Evolutionary conservation across 2,329 filamentous ascomycete genomes (phyloP).

Genomic region (Fusarium sp.): DNA sequence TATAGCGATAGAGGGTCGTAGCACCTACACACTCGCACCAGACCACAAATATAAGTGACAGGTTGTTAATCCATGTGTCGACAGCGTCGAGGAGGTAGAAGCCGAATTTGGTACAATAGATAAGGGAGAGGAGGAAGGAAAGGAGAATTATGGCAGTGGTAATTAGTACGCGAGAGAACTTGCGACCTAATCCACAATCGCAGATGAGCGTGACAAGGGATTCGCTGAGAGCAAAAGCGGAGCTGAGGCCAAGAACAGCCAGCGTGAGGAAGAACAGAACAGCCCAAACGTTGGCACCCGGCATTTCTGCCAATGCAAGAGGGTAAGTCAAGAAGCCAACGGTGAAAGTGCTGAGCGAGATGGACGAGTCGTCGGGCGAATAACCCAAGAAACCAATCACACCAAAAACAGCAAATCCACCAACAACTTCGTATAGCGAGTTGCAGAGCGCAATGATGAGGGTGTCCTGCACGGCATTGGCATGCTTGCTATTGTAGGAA

Average conservation of each 20-base stretch:
- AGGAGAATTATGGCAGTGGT: background rate
- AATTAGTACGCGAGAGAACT: background rate
- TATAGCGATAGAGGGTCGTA: background rate
- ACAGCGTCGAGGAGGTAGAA: background rate
- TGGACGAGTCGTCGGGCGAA: background rate
- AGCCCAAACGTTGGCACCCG: background rate
- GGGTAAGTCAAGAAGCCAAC: background rate
- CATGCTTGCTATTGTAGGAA: constrained; percentile 61
- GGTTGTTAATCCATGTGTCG: background rate
- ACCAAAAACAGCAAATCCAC: background rate
- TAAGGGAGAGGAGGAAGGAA: background rate
- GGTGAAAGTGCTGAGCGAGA: background rate
- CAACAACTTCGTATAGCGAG: background rate
- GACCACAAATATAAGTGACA: background rate
- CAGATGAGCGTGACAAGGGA: background rate
- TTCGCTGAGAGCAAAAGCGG: background rate
- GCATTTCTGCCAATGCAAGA: background rate
- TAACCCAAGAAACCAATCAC: background rate
- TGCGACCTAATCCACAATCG: background rate
- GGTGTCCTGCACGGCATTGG: constrained; percentile 46
- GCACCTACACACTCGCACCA: background rate
- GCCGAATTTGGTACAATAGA: background rate
- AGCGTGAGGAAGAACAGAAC: background rate
- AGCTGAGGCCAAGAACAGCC: background rate
- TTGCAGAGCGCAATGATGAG: background rate